Percentiles rank a stretch among this genome's conserved stretches.
These are phyloP conservation scores for Rhodofomes roseus DNA, from an alignment of 1,284 basidiomycete genomes.

Conservation along the genomic window DNA sequence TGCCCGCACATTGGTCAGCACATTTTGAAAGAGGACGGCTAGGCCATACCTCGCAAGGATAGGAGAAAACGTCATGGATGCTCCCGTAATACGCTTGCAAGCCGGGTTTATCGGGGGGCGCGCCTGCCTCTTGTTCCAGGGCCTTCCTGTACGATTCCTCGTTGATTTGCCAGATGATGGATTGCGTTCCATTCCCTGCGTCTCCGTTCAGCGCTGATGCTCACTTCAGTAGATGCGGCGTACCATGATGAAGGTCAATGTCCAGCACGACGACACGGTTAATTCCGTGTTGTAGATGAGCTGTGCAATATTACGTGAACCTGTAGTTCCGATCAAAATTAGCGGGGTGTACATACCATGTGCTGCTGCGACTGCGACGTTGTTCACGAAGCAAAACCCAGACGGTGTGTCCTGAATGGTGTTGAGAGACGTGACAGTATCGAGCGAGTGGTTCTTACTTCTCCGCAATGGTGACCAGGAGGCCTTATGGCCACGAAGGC, in stretches of 20 bases:
- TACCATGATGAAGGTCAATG: slow-evolving; percentile 91
- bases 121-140: slow-evolving; percentile 45
- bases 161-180: slow-evolving; percentile 90
- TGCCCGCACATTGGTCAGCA: neutral
- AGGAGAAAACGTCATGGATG: slow-evolving; percentile 88
- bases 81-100: slow-evolving; percentile 85
- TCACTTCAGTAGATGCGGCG: slow-evolving; percentile 13
- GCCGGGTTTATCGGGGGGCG: slow-evolving; percentile 39
- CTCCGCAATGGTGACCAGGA: slow-evolving; percentile 90
- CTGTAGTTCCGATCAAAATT: too few relatives aligned
- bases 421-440: neutral
- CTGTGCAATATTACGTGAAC: too few relatives aligned
- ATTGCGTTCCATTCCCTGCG: slow-evolving; percentile 89
- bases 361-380: slow-evolving; percentile 86
- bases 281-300: slow-evolving; percentile 77
- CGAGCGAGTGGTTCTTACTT: slow-evolving; percentile 27
- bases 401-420: slow-evolving; percentile 60
- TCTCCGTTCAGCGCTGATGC: neutral
- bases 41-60: slow-evolving; percentile 81
- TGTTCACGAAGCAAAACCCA: slow-evolving; percentile 95
- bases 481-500: slow-evolving; percentile 86
- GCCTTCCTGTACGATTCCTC: slow-evolving; percentile 75
- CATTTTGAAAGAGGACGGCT: neutral
- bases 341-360: slow-evolving; percentile 64
- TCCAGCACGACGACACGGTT: slow-evolving; percentile 86